Base-by-base conservation (phyloP, 2,329 filamentous ascomycete genomes). In the Paraphoma sp. region DNA sequence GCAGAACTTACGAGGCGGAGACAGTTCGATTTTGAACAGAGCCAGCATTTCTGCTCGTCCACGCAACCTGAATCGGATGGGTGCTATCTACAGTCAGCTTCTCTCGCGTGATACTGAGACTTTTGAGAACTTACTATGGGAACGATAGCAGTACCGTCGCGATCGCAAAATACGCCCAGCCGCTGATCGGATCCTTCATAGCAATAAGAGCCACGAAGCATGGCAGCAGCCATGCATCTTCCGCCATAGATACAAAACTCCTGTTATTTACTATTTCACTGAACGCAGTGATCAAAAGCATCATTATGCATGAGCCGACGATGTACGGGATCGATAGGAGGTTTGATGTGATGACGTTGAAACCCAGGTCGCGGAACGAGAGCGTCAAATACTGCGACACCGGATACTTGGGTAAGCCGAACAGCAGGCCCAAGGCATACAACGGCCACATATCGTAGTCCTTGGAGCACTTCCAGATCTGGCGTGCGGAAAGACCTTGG, bases 311-410 rank as follows among this genome's bases (percentile, higher is more conserved):
- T 10, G 33, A 36, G 10, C 33, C 56, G 23, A 57, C 48, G 4
- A 54, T 59, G 41, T 54, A 54, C 5, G 83, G 73, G 16, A 89
- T 88, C 1, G 83, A 82, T 6, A 90, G 80, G 28, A 90, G 69
- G 67, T 89, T 90, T 1, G 86, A 81, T 14, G 84, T 75, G 67
- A 90, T 87, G 4, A 83, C 86, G 57, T 80, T 79, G 72, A 88
- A 89, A 0, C 86, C 86, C 0, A 88, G 76, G 1, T 78, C 76
- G 47, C 81, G 80, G 11, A 89, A 79, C 0, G 82, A 84, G 2
- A 88, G 54, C 18, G 46, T 87, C 6, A 89, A 78, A 46, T 67
- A 68, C 50, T 61, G 54, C 9, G 56, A 42, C 8, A 48, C 53
- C 2, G 64, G 64, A 3, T 42, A 47, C 14, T 50, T 43, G 2